Evolutionary conservation across 306 rosid genomes (phyloP).

Genomic region (Alnus rubra): DNA sequence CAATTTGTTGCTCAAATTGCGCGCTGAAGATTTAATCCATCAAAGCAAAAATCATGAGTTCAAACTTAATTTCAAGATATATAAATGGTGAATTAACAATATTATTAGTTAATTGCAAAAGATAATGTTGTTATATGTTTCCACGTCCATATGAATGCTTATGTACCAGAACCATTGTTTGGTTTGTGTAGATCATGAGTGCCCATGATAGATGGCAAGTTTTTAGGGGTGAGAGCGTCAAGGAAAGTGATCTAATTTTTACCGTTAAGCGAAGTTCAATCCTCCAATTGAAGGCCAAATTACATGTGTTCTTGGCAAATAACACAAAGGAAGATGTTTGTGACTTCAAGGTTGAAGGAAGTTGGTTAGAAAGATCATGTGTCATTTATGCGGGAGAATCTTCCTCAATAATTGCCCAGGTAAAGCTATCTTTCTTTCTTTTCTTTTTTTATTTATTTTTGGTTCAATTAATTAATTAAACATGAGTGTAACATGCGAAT

Average conservation of each 20-base stretch:
- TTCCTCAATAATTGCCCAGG: slow-evolving; percentile 39
- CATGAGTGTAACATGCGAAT: neutral
- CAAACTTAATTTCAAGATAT: no score
- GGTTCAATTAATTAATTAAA: neutral
- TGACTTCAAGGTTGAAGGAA: slow-evolving; percentile 58
- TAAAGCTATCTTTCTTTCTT: neutral
- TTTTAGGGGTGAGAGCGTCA: slow-evolving; percentile 25
- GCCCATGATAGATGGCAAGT: slow-evolving; percentile 38
- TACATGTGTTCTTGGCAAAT: slow-evolving; percentile 61
- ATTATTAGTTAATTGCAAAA: no score
- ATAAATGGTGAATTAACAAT: no score
- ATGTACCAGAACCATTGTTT: neutral
- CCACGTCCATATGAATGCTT: neutral
- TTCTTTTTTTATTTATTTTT: neutral
- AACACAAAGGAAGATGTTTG: slow-evolving; percentile 46
- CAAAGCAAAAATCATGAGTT: no score
- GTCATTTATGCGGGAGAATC: slow-evolving; percentile 57
- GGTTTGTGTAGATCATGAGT: slow-evolving; percentile 24
- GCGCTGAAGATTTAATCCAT: no score
- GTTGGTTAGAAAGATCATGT: slow-evolving; percentile 55
- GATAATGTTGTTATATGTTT: neutral
- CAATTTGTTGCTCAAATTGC: no score
- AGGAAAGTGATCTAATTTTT: slow-evolving; percentile 16
- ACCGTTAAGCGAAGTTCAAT: slow-evolving; percentile 40
- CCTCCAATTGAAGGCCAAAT: slow-evolving; percentile 49